phyloP scores from a whole-genome alignment of 1,284 basidiomycete genomes.

The Neolentinus lepideus region DNA sequence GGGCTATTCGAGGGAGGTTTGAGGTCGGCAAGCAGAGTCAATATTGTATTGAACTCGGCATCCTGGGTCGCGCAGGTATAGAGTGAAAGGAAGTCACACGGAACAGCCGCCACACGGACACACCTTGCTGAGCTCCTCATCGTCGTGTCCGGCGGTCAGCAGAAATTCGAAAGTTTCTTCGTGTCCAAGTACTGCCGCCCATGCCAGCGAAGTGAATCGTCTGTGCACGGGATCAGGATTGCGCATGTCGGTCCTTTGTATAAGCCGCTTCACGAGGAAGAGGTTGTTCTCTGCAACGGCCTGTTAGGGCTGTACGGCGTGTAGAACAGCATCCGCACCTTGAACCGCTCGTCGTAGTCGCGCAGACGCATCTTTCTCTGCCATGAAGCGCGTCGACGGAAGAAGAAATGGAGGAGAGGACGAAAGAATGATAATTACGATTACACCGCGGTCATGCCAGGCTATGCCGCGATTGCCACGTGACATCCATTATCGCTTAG shows the following conservation, averaged over 20 bases:
- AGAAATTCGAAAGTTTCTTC: conserved; percentile 89
- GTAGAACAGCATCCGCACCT: conserved; percentile 33
- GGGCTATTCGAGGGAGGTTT: conserved; percentile 43
- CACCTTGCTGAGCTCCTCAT: conserved; percentile 84
- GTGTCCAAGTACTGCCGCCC: conserved; percentile 79
- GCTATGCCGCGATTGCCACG: not conserved
- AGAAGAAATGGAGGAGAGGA: conserved; percentile 10
- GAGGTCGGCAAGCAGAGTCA: conserved; percentile 80
- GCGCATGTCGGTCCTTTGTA: conserved; percentile 78
- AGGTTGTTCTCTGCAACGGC: conserved; percentile 77
- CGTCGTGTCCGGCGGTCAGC: conserved; percentile 79
- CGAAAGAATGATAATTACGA: conserved; percentile 6
- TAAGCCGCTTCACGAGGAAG: conserved; percentile 77
- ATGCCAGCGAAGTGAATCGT: conserved; percentile 81
- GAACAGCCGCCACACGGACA: conserved; percentile 21
- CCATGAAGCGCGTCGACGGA: conserved; percentile 37
- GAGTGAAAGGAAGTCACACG: not conserved
- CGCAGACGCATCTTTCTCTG: conserved; percentile 71
- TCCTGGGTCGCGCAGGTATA: conserved; percentile 43
- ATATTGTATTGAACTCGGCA: conserved; percentile 82
- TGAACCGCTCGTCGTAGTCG: conserved; percentile 75
- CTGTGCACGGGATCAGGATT: conserved; percentile 75
- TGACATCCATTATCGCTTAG: not conserved
- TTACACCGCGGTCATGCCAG: not conserved
- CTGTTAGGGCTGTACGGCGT: conserved; percentile 7